Evolutionary conservation across 345 rosid species (phyloP).

Genomic region (Barbarea vulgaris): DNA sequence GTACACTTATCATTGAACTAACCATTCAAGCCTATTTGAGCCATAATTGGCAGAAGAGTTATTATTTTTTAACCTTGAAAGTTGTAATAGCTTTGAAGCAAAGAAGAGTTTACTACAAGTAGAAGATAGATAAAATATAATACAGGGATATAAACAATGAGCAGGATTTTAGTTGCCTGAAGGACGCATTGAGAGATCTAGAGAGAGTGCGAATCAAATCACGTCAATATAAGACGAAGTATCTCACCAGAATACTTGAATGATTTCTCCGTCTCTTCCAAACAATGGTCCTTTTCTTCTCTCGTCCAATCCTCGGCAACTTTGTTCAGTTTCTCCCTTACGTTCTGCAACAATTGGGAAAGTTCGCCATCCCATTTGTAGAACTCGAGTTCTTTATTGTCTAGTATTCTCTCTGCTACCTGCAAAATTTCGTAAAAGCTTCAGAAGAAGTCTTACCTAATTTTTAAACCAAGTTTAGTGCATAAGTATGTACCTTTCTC

Average conservation of each 20-base stretch:
- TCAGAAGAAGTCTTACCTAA: conserved; percentile 4
- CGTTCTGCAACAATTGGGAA: conserved; percentile 70
- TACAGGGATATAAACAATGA: conserved; percentile 26
- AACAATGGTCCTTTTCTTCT: conserved; percentile 86
- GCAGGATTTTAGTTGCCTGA: conserved; percentile 24
- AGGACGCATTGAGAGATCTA: background rate
- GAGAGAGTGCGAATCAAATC: conserved; percentile 32
- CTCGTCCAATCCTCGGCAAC: conserved; percentile 87
- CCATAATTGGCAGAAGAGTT: background rate
- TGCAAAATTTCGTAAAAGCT: conserved; percentile 24
- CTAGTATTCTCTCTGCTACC: conserved; percentile 75
- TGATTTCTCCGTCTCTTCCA: conserved; percentile 95
- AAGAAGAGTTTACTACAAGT: conserved; percentile 20
- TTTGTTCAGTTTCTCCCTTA: conserved; percentile 74
- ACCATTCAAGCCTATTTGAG: background rate
- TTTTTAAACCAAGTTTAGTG: background rate
- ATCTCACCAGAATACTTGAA: conserved; percentile 89
- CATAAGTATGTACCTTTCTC: conserved; percentile 58
- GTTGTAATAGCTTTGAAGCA: conserved; percentile 22
- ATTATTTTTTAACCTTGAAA: background rate
- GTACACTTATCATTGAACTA: background rate
- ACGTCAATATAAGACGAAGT: conserved; percentile 78
- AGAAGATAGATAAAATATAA: background rate
- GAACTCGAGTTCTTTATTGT: conserved; percentile 68
- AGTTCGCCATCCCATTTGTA: conserved; percentile 95